A percentile compares a stretch with the other conserved stretches of the same genome.
Conservation (phyloP, 202 grass and related monocot genomes). For the Setaria viridis region DNA sequence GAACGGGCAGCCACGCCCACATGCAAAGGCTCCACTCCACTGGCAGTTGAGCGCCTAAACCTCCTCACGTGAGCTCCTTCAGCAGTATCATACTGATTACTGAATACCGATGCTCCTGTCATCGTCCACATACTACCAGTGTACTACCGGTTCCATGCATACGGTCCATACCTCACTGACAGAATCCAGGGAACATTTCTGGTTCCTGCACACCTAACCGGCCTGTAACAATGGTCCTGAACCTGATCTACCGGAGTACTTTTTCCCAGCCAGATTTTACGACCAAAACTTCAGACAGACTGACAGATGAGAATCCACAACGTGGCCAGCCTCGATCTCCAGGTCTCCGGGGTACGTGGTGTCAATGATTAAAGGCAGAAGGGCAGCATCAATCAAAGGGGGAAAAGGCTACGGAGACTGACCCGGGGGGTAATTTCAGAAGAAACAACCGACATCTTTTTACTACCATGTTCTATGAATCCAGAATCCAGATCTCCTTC, state of each 20-base stretch:
- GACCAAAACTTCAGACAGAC: not conserved
- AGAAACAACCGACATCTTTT: conserved; percentile 36
- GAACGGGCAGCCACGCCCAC: not conserved
- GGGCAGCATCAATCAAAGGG: not conserved
- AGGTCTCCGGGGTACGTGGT: conserved; percentile 15
- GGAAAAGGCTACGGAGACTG: not conserved
- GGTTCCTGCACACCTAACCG: conserved; percentile 8
- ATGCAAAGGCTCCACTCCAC: not conserved
- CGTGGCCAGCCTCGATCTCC: conserved; percentile 17
- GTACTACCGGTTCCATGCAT: not conserved
- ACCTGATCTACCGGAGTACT: not conserved
- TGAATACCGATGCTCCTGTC: not conserved
- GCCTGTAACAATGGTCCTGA: conserved; percentile 45
- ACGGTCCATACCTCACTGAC: conserved; percentile 6
- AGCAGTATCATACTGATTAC: not conserved
- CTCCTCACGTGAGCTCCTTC: not conserved
- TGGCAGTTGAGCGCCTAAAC: no score
- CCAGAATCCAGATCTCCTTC: conserved; percentile 41
- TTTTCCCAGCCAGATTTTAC: conserved; percentile 9
- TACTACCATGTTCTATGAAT: conserved; percentile 23
- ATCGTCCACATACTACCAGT: not conserved
- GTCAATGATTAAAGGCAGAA: conserved; percentile 48
- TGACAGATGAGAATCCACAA: conserved; percentile 20
- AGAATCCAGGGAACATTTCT: conserved; percentile 10
- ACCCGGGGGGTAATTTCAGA: conserved; percentile 44